Percentiles rank a stretch among this genome's conserved stretches.
phyloP scores from a whole-genome alignment of 2,329 filamentous ascomycete genomes.

The Diaporthe eres region DNA sequence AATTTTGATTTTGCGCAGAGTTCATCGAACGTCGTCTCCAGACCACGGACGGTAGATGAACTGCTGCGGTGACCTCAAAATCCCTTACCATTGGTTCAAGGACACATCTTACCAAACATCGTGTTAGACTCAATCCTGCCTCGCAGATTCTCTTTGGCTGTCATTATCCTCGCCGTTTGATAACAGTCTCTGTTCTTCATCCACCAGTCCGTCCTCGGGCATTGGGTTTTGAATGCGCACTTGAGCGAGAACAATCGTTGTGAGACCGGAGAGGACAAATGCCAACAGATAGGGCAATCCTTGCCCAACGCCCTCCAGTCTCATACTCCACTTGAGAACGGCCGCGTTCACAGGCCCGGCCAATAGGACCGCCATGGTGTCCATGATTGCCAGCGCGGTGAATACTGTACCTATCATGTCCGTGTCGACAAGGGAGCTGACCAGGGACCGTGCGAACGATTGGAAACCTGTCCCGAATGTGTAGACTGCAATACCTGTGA shows the following conservation, averaged over 20 bases:
- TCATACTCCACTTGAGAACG: constrained; percentile 1
- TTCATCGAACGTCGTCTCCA: not conserved
- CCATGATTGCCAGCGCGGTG: constrained; percentile 15
- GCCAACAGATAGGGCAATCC: not conserved
- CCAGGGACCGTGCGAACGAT: not conserved
- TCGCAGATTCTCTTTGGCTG: not conserved
- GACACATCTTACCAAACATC: too few relatives aligned
- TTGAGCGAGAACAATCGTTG: not conserved
- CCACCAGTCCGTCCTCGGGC: not conserved
- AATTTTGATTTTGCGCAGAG: not conserved
- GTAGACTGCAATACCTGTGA: not conserved
- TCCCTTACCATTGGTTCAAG: too few relatives aligned
- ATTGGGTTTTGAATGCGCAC: not conserved
- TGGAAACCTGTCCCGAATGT: constrained; percentile 3
- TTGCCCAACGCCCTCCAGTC: not conserved
- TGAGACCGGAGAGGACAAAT: not conserved
- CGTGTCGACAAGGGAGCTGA: constrained; percentile 10
- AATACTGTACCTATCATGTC: constrained; percentile 17
- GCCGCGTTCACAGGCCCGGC: not conserved
- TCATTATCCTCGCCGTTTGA: not conserved
- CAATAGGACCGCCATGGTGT: constrained; percentile 6
- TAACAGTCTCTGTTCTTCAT: constrained; percentile 1
- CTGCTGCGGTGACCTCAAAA: not conserved
- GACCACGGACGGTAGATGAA: not conserved
- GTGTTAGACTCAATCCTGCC: not conserved